phyloP scores from a whole-genome alignment of 1,284 basidiomycete genomes.

The Phellopilus nigrolimitatus region DNA sequence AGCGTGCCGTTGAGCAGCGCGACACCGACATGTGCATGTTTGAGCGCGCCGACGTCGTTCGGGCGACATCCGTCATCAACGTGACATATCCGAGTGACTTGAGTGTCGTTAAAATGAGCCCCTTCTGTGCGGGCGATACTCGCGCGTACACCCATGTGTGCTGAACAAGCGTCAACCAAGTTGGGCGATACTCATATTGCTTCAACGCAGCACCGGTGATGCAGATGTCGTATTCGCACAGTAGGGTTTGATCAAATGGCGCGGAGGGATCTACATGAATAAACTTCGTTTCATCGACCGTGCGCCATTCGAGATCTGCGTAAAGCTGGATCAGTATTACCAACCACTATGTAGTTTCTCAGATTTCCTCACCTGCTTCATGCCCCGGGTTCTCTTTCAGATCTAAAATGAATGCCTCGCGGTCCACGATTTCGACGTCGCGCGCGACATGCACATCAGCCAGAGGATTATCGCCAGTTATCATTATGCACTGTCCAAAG shows the following conservation, averaged over 20 bases:
- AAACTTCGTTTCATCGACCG: slow-evolving; percentile 84
- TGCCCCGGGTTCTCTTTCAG: slow-evolving; percentile 74
- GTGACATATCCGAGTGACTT: slow-evolving; percentile 86
- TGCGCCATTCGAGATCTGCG: slow-evolving; percentile 83
- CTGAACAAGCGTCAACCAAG: slow-evolving; percentile 78
- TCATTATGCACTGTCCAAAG: slow-evolving; percentile 81
- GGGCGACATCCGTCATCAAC: slow-evolving; percentile 95
- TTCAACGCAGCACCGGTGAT: slow-evolving; percentile 89
- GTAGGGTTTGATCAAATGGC: slow-evolving; percentile 72
- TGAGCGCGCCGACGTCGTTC: slow-evolving; percentile 94
- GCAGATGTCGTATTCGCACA: slow-evolving; percentile 88
- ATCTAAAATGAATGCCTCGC: slow-evolving; percentile 88
- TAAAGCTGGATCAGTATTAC: slow-evolving; percentile 4
- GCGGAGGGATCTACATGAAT: slow-evolving; percentile 77
- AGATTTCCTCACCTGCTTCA: slow-evolving; percentile 49
- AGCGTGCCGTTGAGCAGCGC: slow-evolving; percentile 87
- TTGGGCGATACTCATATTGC: slow-evolving; percentile 63
- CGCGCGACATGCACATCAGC: slow-evolving; percentile 92
- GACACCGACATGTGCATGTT: slow-evolving; percentile 93
- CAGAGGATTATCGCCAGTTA: slow-evolving; percentile 94
- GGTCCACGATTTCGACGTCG: slow-evolving; percentile 94
- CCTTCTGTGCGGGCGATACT: slow-evolving; percentile 93
- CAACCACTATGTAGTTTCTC: not conserved
- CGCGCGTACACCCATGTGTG: slow-evolving; percentile 97
- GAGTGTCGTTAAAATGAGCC: slow-evolving; percentile 85